These are phyloP conservation scores for Verticillium alfalfae DNA, from an alignment of 2,329 filamentous ascomycete genomes.

Conservation along the genomic window DNA sequence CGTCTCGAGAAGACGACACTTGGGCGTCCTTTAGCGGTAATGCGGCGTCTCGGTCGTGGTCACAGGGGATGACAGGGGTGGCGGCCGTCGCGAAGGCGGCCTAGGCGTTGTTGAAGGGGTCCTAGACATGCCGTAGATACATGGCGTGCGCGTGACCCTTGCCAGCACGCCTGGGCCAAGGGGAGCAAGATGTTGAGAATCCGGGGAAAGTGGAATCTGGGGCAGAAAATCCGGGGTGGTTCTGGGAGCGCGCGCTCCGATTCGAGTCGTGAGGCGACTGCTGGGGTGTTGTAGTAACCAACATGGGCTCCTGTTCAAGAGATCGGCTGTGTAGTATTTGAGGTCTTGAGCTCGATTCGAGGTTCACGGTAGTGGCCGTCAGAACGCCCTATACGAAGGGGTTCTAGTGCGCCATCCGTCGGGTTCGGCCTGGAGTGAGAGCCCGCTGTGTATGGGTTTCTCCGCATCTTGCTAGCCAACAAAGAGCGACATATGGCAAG, in stretches of 20 bases:
- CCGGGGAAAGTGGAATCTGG: not conserved
- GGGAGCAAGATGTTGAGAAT: not conserved
- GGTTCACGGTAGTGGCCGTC: not conserved
- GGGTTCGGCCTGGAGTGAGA: not conserved
- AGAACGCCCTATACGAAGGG: not conserved
- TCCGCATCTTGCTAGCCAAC: not conserved
- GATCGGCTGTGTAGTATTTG: not conserved
- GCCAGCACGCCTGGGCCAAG: not conserved
- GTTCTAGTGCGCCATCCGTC: not conserved
- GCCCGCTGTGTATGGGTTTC: not conserved
- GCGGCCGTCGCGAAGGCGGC: not conserved
- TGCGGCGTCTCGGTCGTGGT: not conserved
- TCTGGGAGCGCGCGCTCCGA: too few relatives aligned
- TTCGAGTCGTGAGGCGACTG: not conserved
- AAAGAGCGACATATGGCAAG: not conserved
- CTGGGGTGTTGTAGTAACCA: not conserved
- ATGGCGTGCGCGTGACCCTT: not conserved
- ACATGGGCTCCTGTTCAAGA: not conserved
- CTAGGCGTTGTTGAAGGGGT: not conserved
- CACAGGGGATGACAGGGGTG: not conserved
- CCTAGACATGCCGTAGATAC: not conserved
- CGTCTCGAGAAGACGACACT: not conserved
- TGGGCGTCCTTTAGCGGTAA: not conserved
- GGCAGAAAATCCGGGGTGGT: not conserved
- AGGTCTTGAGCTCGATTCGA: not conserved